Evolutionary conservation across 1,139 yeast genomes (phyloP).

Genomic region (Protomyces inundatus): DNA sequence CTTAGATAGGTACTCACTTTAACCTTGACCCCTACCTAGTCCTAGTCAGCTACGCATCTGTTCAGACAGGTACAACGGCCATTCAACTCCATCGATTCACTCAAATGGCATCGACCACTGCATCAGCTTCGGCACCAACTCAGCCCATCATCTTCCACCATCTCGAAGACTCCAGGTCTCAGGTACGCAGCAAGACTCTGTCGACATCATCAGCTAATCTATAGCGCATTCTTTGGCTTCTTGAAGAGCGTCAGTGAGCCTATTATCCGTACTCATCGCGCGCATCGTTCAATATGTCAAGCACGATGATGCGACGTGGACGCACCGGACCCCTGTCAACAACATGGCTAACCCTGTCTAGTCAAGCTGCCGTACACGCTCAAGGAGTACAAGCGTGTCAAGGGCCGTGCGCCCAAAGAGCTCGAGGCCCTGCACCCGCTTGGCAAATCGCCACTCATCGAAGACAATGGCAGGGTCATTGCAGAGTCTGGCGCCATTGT

Average conservation of each 20-base stretch:
- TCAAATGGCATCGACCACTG: too few relatives aligned
- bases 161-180: constrained; percentile 52
- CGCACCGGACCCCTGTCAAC: too few relatives aligned
- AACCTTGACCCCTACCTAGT: too few relatives aligned
- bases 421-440: constrained; percentile 52
- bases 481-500: constrained; percentile 37
- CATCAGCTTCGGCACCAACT: background rate
- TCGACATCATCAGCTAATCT: too few relatives aligned
- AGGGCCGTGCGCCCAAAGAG: constrained; percentile 43
- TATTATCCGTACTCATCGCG: background rate
- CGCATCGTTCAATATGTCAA: too few relatives aligned
- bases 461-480: constrained; percentile 39
- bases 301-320: too few relatives aligned
- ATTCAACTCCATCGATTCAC: too few relatives aligned
- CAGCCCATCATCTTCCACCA: constrained; percentile 18
- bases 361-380: constrained; percentile 23
- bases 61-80: too few relatives aligned
- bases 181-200: constrained; percentile 26
- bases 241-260: constrained; percentile 43
- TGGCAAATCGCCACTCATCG: constrained; percentile 55
- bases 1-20: too few relatives aligned
- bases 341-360: background rate
- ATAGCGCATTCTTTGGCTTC: constrained; percentile 49
- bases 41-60: too few relatives aligned
- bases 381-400: constrained; percentile 45